A percentile compares a stretch with the other conserved stretches of the same genome.
Conservation (phyloP, 148 eudicot genomes). For the Persicaria maculosa region DNA sequence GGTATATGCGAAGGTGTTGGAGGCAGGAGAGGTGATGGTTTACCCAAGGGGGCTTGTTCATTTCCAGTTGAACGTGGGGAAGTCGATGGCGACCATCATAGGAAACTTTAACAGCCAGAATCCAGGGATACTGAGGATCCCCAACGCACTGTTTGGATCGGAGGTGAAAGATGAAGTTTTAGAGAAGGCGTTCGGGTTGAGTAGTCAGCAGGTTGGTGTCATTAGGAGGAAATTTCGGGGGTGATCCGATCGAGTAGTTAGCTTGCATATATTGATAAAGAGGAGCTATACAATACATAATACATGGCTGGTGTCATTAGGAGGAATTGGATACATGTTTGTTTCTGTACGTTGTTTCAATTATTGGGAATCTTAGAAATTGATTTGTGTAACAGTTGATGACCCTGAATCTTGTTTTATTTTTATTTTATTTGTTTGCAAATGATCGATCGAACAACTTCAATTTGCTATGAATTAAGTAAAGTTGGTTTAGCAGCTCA, state of each 20-base stretch:
- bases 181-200: conserved; percentile 73
- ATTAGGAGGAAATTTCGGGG: conserved; percentile 2
- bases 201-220: conserved; percentile 33
- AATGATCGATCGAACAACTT: too few relatives aligned
- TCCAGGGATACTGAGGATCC: conserved; percentile 63
- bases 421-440: too few relatives aligned
- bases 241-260: background rate
- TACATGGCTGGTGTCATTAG: too few relatives aligned
- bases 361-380: too few relatives aligned
- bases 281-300: too few relatives aligned
- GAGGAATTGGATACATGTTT: too few relatives aligned
- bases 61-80: conserved; percentile 75
- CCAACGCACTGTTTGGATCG: conserved; percentile 54
- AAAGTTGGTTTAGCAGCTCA: too few relatives aligned
- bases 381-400: too few relatives aligned
- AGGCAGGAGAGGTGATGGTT: conserved; percentile 83
- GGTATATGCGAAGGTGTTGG: conserved; percentile 56
- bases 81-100: conserved; percentile 44
- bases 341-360: too few relatives aligned
- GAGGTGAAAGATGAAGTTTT: conserved; percentile 46
- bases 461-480: too few relatives aligned
- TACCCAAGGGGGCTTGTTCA: conserved; percentile 70
- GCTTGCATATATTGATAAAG: too few relatives aligned
- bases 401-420: too few relatives aligned
- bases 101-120: conserved; percentile 78